Conservation (phyloP, 2,329 filamentous ascomycete species). For the Xylariaceae sp. region DNA sequence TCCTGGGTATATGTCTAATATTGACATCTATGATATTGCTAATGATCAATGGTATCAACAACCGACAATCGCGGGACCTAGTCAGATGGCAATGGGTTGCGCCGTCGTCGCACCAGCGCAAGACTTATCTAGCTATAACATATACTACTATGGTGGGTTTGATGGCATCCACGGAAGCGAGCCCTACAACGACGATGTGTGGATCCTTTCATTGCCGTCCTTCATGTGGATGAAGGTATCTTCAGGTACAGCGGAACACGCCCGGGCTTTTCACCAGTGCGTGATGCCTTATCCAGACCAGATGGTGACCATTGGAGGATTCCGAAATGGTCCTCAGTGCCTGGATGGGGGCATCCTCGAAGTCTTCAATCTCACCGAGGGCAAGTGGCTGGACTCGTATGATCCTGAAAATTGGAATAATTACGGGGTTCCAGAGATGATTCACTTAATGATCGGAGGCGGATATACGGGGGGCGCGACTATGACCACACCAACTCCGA, state of each 20-base stretch:
- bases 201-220: conserved; percentile 74
- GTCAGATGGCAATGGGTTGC: conserved; percentile 61
- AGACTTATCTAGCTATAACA: conserved; percentile 71
- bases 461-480: conserved; percentile 65
- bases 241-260: conserved; percentile 44
- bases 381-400: conserved; percentile 67
- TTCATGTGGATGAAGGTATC: conserved; percentile 69
- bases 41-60: conserved; percentile 66
- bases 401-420: conserved; percentile 57
- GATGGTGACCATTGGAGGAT: conserved; percentile 75
- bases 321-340: conserved; percentile 40
- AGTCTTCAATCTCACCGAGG: conserved; percentile 69
- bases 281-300: conserved; percentile 73
- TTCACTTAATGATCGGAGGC: conserved; percentile 66
- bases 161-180: conserved; percentile 42
- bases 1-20: conserved; percentile 64
- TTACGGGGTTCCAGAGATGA: conserved; percentile 66
- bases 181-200: conserved; percentile 63
- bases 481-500: conserved; percentile 57
- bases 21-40: conserved; percentile 75
- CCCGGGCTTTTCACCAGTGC: conserved; percentile 70
- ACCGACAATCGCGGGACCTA: conserved; percentile 55
- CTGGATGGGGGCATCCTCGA: conserved; percentile 51
- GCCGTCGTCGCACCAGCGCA: conserved; percentile 68
- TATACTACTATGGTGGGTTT: conserved; percentile 82